phyloP scores from a whole-genome alignment of 73 alveolate species.

The Diophrys appendiculata region DNA sequence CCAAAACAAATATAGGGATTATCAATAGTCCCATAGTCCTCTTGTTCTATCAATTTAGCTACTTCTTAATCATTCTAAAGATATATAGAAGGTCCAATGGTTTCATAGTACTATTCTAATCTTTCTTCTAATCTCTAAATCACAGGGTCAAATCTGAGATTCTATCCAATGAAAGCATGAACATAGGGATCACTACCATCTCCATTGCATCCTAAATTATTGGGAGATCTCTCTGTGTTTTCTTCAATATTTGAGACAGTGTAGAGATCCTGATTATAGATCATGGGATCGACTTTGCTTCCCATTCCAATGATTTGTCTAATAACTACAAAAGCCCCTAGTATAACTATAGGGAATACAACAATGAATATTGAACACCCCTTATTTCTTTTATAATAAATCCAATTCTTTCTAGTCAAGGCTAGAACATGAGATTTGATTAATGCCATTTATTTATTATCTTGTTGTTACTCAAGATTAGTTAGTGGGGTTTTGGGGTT shows the following conservation, averaged over 20 bases:
- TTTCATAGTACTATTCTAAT: too few relatives aligned
- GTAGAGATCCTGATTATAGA: not conserved
- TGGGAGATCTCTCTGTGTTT: not conserved
- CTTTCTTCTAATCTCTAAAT: too few relatives aligned
- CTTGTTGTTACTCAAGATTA: too few relatives aligned
- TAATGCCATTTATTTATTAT: not conserved
- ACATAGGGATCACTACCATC: not conserved
- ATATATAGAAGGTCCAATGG: too few relatives aligned
- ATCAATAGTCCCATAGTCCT: too few relatives aligned
- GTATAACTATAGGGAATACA: slow-evolving; percentile 8
- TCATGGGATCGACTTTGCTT: not conserved
- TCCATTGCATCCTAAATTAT: not conserved
- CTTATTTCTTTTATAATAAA: slow-evolving; percentile 29
- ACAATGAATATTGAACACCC: not conserved
- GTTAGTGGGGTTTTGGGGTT: not conserved
- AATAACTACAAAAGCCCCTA: slow-evolving; percentile 6
- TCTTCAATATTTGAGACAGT: not conserved
- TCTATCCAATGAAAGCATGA: not conserved
- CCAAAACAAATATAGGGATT: too few relatives aligned
- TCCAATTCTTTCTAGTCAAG: slow-evolving; percentile 26
- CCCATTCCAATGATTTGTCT: not conserved
- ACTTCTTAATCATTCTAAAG: too few relatives aligned
- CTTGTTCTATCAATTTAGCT: too few relatives aligned
- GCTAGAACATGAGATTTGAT: slow-evolving; percentile 10
- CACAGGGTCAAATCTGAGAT: too few relatives aligned